phyloP scores from a whole-genome alignment of 257 asterid species.

The Oldenlandia corymbosa region DNA sequence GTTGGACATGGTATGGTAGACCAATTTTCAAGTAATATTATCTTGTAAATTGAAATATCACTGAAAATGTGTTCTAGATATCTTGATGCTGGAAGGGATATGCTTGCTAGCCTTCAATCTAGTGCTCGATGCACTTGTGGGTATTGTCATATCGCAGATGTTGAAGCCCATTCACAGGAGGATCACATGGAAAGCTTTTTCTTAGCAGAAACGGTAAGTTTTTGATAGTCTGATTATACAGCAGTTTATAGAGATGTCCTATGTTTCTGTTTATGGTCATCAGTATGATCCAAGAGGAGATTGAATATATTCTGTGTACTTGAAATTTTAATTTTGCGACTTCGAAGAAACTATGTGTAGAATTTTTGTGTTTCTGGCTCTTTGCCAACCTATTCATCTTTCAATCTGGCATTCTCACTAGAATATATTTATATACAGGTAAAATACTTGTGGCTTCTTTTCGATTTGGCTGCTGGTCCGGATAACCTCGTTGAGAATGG shows the following conservation, averaged over 20 bases:
- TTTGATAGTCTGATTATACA: slow-evolving; percentile 2
- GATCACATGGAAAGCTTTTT: slow-evolving; percentile 99
- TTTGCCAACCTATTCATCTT: background rate
- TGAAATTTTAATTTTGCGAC: too few relatives aligned
- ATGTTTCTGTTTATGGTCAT: background rate
- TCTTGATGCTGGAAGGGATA: slow-evolving; percentile 95
- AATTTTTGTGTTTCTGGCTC: background rate
- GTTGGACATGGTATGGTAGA: background rate
- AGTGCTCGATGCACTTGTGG: slow-evolving; percentile 96
- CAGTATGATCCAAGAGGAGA: too few relatives aligned
- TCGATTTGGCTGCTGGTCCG: slow-evolving; percentile 97
- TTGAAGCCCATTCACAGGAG: slow-evolving; percentile 87
- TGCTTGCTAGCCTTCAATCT: slow-evolving; percentile 90
- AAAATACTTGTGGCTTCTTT: slow-evolving; percentile 91
- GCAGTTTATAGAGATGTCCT: too few relatives aligned
- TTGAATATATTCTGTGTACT: too few relatives aligned
- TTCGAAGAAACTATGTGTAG: too few relatives aligned
- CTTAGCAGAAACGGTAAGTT: slow-evolving; percentile 92
- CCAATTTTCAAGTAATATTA: background rate
- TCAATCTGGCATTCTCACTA: background rate
- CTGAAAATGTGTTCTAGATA: slow-evolving; percentile 37
- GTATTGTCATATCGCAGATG: slow-evolving; percentile 97
- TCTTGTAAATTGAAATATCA: slow-evolving; percentile 11
- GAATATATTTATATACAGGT: slow-evolving; percentile 46
- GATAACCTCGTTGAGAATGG: slow-evolving; percentile 97